Evolutionary conservation across 2,329 filamentous ascomycete species (phyloP).

Genomic region (Xylariaceae sp.): DNA sequence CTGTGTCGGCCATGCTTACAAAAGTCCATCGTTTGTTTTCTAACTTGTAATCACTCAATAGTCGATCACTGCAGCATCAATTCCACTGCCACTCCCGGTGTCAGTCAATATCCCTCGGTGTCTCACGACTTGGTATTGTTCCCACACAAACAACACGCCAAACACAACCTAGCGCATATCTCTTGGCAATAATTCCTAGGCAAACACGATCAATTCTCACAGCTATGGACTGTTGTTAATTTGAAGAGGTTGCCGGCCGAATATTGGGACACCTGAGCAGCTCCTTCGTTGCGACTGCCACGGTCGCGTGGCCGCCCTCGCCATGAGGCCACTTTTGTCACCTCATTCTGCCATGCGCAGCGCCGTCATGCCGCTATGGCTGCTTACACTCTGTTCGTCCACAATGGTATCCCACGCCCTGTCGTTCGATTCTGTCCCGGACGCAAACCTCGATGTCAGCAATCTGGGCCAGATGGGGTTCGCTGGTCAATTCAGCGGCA

Average conservation of each 20-base stretch:
- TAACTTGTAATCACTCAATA: too few relatives aligned
- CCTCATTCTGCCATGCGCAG: conserved; percentile 40
- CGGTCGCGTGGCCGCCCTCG: conserved; percentile 23
- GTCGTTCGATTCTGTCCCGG: conserved; percentile 58
- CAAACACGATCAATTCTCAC: conserved; percentile 5
- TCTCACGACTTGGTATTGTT: too few relatives aligned
- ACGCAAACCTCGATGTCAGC: conserved; percentile 72
- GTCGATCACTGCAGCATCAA: too few relatives aligned
- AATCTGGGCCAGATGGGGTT: conserved; percentile 79
- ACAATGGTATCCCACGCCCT: conserved; percentile 46
- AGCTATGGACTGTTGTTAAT: conserved; percentile 28
- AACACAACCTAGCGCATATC: too few relatives aligned
- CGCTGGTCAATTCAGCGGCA: conserved; percentile 83
- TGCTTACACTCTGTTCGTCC: conserved; percentile 40
- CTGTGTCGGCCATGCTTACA: too few relatives aligned
- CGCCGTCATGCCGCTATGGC: conserved; percentile 21
- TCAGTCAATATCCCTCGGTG: too few relatives aligned
- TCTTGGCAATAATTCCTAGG: too few relatives aligned
- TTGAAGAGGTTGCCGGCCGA: conserved; percentile 12
- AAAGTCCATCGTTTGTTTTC: too few relatives aligned
- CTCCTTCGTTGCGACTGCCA: conserved; percentile 16
- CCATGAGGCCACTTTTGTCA: conserved; percentile 47
- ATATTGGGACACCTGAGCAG: conserved; percentile 25
- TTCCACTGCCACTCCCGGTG: too few relatives aligned
- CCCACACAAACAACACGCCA: too few relatives aligned